These are phyloP conservation scores for Ascosphaera apis DNA, from an alignment of 2,329 filamentous ascomycete genomes.

Conservation along the genomic window DNA sequence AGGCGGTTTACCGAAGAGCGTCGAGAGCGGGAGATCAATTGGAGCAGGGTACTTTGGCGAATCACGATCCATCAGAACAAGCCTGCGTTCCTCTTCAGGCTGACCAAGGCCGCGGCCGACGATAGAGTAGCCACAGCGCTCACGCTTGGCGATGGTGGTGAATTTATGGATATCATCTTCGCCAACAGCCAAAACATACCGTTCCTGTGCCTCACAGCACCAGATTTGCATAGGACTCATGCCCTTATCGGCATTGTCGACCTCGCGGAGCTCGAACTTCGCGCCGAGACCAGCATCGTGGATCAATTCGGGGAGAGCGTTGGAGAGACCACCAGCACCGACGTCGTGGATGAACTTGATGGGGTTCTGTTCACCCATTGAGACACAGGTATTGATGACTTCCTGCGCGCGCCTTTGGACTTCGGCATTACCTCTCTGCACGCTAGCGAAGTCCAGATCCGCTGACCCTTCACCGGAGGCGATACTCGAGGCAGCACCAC, in stretches of 20 bases:
- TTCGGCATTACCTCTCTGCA: slow-evolving; percentile 91
- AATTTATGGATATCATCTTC: slow-evolving; percentile 53
- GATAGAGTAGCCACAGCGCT: slow-evolving; percentile 79
- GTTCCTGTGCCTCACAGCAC: slow-evolving; percentile 93
- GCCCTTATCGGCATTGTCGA: slow-evolving; percentile 70
- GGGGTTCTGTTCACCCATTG: slow-evolving; percentile 62
- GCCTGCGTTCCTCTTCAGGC: slow-evolving; percentile 41
- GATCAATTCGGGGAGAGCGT: slow-evolving; percentile 69
- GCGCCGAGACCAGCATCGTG: slow-evolving; percentile 82
- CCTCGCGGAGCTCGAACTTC: slow-evolving; percentile 77
- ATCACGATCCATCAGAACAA: slow-evolving; percentile 64
- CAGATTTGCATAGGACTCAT: slow-evolving; percentile 96
- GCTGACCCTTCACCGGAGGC: slow-evolving; percentile 71
- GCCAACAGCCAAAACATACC: slow-evolving; percentile 80
- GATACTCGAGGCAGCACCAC: slow-evolving; percentile 81
- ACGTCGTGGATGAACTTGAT: slow-evolving; percentile 97
- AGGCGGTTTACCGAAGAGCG: slow-evolving; percentile 71
- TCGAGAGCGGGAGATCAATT: slow-evolving; percentile 74
- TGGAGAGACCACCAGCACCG: slow-evolving; percentile 70
- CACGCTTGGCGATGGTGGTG: slow-evolving; percentile 47
- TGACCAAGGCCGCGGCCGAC: slow-evolving; percentile 53
- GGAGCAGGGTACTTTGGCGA: slow-evolving; percentile 50
- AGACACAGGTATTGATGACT: slow-evolving; percentile 86
- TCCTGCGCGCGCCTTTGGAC: slow-evolving; percentile 90
- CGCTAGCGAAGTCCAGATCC: slow-evolving; percentile 88